Percentiles rank a stretch among this genome's conserved stretches.
phyloP scores from a whole-genome alignment of 83 land plant species.

The Diphasiastrum complanatum region DNA sequence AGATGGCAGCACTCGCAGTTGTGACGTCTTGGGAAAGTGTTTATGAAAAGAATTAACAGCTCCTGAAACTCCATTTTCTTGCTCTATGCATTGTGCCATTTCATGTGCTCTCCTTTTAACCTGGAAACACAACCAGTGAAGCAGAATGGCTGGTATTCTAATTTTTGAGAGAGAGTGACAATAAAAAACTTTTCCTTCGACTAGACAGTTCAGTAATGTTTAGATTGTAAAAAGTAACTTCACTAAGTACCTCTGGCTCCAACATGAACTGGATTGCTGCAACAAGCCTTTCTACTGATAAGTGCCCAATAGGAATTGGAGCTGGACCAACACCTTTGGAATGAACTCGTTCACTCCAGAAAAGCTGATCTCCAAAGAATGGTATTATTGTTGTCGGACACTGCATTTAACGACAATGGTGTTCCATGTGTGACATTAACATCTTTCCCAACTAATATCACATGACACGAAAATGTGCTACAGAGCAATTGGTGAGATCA shows the following conservation, averaged over 20 bases:
- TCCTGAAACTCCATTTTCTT: background rate
- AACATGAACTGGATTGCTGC: constrained; percentile 14
- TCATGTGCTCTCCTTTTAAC: background rate
- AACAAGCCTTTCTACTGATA: constrained; percentile 2
- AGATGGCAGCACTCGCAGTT: background rate
- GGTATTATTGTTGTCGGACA: constrained; percentile 12
- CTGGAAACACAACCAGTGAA: too few species aligned
- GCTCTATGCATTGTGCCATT: background rate
- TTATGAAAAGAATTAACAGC: background rate
- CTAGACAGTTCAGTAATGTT: background rate
- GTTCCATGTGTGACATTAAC: too few species aligned
- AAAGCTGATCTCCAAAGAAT: constrained; percentile 13
- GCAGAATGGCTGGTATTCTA: too few species aligned
- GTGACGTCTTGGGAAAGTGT: background rate
- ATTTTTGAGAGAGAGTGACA: too few species aligned
- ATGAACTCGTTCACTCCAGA: constrained; percentile 8
- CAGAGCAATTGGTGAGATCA: too few species aligned
- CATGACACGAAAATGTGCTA: constrained; percentile 4
- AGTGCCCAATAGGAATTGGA: constrained; percentile 3
- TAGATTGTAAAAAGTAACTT: background rate
- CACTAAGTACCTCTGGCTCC: constrained; percentile 1
- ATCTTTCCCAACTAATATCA: too few species aligned
- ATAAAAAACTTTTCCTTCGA: too few species aligned
- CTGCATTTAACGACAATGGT: too few species aligned
- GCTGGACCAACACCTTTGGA: constrained; percentile 5